Percentiles rank a stretch among this genome's conserved stretches.
Conservation (phyloP, 2,329 filamentous ascomycete genomes). For the Lizonia empirigonia region DNA sequence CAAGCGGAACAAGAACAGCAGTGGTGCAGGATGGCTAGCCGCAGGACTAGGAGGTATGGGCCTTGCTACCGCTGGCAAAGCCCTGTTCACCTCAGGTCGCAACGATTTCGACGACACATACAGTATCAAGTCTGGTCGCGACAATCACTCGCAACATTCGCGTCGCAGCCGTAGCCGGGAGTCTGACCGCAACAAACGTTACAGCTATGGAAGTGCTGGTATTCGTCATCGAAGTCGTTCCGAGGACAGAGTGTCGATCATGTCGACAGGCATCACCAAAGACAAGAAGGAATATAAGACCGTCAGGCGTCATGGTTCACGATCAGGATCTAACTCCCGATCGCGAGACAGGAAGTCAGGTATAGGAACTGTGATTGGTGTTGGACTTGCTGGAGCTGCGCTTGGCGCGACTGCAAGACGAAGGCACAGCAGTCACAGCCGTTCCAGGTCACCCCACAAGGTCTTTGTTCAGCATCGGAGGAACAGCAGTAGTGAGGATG, state of each 20-base stretch:
- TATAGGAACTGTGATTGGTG: constrained; percentile 47
- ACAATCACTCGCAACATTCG: constrained; percentile 37
- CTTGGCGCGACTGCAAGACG: constrained; percentile 38
- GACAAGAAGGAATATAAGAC: constrained; percentile 46
- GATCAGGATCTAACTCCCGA: constrained; percentile 48
- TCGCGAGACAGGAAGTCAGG: constrained; percentile 45
- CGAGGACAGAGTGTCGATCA: constrained; percentile 41
- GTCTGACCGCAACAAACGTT: constrained; percentile 50
- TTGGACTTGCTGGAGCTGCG: constrained; percentile 49
- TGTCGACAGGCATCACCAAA: constrained; percentile 42
- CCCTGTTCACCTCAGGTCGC: constrained; percentile 55
- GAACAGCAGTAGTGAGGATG: constrained; percentile 39
- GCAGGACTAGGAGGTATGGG: constrained; percentile 62
- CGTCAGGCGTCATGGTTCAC: constrained; percentile 31
- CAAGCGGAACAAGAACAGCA: constrained; percentile 50
- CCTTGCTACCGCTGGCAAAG: constrained; percentile 58
- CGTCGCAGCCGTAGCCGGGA: constrained; percentile 43
- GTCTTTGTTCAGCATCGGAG: constrained; percentile 36
- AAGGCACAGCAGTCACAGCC: constrained; percentile 40
- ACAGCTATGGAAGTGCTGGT: constrained; percentile 52
- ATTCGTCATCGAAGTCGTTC: constrained; percentile 48
- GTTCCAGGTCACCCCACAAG: constrained; percentile 45
- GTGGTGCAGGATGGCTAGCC: constrained; percentile 58
- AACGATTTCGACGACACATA: constrained; percentile 66
- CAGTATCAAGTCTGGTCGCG: constrained; percentile 61